These are phyloP conservation scores for Boletus sensibilis DNA, from an alignment of 768 basidiomycete genomes.

Conservation along the genomic window DNA sequence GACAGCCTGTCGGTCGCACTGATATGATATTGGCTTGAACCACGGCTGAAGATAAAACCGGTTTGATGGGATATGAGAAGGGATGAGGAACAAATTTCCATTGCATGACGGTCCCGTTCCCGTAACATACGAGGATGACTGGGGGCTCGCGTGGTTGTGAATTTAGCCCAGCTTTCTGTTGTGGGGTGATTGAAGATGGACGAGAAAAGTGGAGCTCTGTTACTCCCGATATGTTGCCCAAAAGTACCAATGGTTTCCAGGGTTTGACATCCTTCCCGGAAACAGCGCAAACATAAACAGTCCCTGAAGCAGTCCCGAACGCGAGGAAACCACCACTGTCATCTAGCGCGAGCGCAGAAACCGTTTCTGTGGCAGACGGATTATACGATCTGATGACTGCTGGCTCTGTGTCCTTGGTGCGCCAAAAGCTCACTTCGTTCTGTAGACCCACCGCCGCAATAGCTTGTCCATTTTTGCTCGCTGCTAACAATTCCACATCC, in stretches of 20 bases:
- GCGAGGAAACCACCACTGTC: slow-evolving; percentile 61
- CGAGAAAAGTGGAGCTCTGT: slow-evolving; percentile 51
- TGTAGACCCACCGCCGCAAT: slow-evolving; percentile 73
- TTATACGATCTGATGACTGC: slow-evolving; percentile 45
- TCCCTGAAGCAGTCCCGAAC: slow-evolving; percentile 67
- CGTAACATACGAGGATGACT: slow-evolving; percentile 51
- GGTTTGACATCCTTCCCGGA: slow-evolving; percentile 37
- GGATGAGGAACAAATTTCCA: slow-evolving; percentile 40
- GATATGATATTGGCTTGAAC: slow-evolving; percentile 49
- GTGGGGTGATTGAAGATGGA: slow-evolving; percentile 4
- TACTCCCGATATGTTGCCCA: slow-evolving; percentile 47
- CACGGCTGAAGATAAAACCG: slow-evolving; percentile 45
- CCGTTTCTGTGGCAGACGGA: slow-evolving; percentile 45
- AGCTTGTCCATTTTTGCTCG: slow-evolving; percentile 63
- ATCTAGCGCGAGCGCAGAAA: slow-evolving; percentile 66
- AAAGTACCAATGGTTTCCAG: slow-evolving; percentile 42
- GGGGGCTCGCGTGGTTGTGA: slow-evolving; percentile 12
- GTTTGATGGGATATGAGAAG: slow-evolving; percentile 37
- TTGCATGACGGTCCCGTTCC: slow-evolving; percentile 55
- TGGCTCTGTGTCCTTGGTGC: slow-evolving; percentile 41
- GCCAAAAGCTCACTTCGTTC: slow-evolving; percentile 77
- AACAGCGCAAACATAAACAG: slow-evolving; percentile 63
- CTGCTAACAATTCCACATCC: slow-evolving; percentile 79
- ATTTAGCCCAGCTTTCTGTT: slow-evolving; percentile 19
- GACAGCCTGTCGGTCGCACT: slow-evolving; percentile 45